Percentiles rank a stretch among this genome's conserved stretches.
Evolutionary conservation across 805 yeast species (phyloP).

Genomic region (Metschnikowia aberdeeniae): DNA sequence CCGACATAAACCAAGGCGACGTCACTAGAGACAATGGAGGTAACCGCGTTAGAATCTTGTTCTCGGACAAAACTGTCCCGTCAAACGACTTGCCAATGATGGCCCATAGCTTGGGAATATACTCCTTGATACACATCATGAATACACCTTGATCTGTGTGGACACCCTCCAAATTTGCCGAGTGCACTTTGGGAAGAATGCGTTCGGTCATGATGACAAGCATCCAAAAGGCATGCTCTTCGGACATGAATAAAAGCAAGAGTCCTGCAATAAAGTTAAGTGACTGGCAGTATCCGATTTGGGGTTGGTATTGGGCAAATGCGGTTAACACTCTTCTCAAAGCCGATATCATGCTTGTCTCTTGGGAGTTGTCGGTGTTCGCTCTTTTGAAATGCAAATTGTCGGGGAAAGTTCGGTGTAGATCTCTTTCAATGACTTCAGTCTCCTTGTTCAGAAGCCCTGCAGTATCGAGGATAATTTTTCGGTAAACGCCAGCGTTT

Average conservation of each 20-base stretch:
- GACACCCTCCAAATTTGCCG: constrained; percentile 86
- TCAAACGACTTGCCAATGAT: constrained; percentile 39
- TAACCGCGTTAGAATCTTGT: constrained; percentile 60
- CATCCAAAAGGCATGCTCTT: constrained; percentile 94
- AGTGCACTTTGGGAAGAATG: constrained; percentile 88
- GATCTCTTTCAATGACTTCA: constrained; percentile 90
- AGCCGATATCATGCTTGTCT: constrained; percentile 63
- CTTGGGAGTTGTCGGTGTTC: constrained; percentile 23
- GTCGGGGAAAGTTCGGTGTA: constrained; percentile 93
- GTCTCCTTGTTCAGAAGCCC: constrained; percentile 64
- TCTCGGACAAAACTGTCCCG: constrained; percentile 38
- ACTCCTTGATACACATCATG: constrained; percentile 80
- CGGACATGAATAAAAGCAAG: constrained; percentile 77
- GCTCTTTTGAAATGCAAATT: constrained; percentile 65
- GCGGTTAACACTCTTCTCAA: constrained; percentile 78
- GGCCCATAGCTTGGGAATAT: constrained; percentile 77
- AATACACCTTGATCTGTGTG: constrained; percentile 92
- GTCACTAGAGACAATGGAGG: constrained; percentile 94
- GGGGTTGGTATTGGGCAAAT: constrained; percentile 81
- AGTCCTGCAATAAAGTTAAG: constrained; percentile 89
- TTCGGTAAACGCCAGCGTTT: constrained; percentile 71
- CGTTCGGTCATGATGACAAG: constrained; percentile 81
- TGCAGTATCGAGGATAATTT: constrained; percentile 55
- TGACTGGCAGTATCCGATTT: constrained; percentile 94
- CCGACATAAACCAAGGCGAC: constrained; percentile 97